Evolutionary conservation across 2,329 filamentous ascomycete species (phyloP), one percentile per base, ranked within the genome.

Genomic region (Pleurostoma richardsiae): DNA sequence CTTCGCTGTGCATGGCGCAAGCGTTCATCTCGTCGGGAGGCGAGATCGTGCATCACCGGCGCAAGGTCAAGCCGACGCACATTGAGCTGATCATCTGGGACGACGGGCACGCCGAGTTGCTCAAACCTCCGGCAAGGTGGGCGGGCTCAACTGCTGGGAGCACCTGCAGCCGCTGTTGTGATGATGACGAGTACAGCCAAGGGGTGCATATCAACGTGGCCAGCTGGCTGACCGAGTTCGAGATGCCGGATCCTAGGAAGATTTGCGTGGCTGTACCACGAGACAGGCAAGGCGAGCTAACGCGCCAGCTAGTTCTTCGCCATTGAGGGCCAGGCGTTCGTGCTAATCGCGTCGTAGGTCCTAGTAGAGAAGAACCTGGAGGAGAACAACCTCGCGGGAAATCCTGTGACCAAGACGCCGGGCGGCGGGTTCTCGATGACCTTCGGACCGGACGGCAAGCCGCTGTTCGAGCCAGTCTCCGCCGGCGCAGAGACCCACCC

Each of bases 31-130:
- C 59, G 1, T 56, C 62, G 0, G 56, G 67, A 27, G 73, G 73
- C 1, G 61, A 70, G 29, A 40, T 76, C 7, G 45, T 63, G 6
- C 53, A 64, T 5, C 59, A 67, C 40, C 67, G 72, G 5, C 65
- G 71, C 26, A 79, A 79, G 59, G 62, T 78, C 52, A 79, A 79
- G 56, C 69, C 74, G 0, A 79, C 73, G 0, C 73, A 78, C 45
- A 71, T 79, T 63, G 75, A 79, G 55, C 66, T 72, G 1, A 72
- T 71, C 3, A 51, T 77, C 11, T 79, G 71, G 30, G 74, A 74
- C 1, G 74, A 79, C 38, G 68, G 67, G 0, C 56, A 58, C 0
- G 68, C 63, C 1, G 54, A 63, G 4, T 65, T 62, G 11, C 54
- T 77, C 4, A 54, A 58, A 4, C 63, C 49, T 64, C 69, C 30